phyloP scores from a whole-genome alignment of 345 rosid genomes.

The Eucalyptus regnans region DNA sequence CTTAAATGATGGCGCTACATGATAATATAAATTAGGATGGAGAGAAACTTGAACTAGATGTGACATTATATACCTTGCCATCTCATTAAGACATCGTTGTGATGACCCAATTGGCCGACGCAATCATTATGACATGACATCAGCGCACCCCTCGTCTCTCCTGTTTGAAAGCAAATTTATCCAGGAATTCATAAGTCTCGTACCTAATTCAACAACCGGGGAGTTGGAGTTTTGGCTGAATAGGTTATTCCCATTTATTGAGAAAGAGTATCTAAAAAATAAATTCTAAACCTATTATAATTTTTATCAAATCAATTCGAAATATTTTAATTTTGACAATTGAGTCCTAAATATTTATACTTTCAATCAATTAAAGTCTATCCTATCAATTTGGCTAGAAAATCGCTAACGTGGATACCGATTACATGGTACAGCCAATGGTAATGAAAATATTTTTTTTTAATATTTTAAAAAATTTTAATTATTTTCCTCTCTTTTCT shows the following conservation, averaged over 20 bases:
- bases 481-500: too few relatives aligned
- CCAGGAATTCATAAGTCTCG: background rate
- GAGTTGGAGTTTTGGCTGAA: background rate
- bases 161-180: background rate
- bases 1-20: background rate
- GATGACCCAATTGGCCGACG: background rate
- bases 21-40: background rate
- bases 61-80: background rate
- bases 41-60: background rate
- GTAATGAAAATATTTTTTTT: too few relatives aligned
- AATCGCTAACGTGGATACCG: fast-evolving
- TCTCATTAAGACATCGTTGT: background rate
- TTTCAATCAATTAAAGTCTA: too few relatives aligned
- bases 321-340: fast-evolving
- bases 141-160: background rate
- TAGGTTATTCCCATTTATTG: too few relatives aligned
- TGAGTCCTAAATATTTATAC: too few relatives aligned
- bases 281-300: fast-evolving
- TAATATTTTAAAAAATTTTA: fast-evolving
- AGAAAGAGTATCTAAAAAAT: too few relatives aligned
- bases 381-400: fast-evolving
- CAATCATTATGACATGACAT: background rate
- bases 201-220: background rate
- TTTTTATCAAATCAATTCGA: too few relatives aligned
- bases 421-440: fast-evolving